Conservation (phyloP, 176 grass and related monocot species). For the Avena insularis region DNA sequence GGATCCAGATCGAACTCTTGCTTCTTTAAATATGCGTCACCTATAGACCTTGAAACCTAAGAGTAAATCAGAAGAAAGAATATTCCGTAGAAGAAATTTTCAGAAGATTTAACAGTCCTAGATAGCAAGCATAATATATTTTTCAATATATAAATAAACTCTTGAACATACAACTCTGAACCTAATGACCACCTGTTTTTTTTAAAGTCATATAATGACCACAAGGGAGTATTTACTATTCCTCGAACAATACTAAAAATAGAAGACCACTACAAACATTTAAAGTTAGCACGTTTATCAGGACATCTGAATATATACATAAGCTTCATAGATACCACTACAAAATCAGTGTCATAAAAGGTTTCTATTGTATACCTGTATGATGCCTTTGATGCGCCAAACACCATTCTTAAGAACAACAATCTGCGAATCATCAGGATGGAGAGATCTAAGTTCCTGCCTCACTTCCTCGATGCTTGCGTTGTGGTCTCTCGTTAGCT, state of each 20-base stretch:
- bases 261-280: background rate
- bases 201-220: background rate
- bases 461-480: constrained; percentile 89
- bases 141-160: background rate
- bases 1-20: constrained; percentile 79
- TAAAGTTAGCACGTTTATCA: background rate
- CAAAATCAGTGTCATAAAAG: background rate
- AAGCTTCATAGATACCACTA: background rate
- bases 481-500: constrained; percentile 95
- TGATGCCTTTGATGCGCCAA: constrained; percentile 99
- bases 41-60: constrained; percentile 98
- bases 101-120: constrained; percentile 19
- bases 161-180: background rate
- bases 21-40: constrained; percentile 94
- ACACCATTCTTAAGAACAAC: constrained; percentile 97
- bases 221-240: too few relatives aligned
- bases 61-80: constrained; percentile 45
- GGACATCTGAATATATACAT: background rate
- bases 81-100: constrained; percentile 32
- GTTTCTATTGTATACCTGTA: constrained; percentile 58
- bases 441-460: constrained; percentile 82
- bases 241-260: background rate
- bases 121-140: background rate
- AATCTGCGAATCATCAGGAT: constrained; percentile 94
- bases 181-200: background rate